Evolutionary conservation across 208 protist species (phyloP).

Genomic region (Jaenimonas drosophilae): DNA sequence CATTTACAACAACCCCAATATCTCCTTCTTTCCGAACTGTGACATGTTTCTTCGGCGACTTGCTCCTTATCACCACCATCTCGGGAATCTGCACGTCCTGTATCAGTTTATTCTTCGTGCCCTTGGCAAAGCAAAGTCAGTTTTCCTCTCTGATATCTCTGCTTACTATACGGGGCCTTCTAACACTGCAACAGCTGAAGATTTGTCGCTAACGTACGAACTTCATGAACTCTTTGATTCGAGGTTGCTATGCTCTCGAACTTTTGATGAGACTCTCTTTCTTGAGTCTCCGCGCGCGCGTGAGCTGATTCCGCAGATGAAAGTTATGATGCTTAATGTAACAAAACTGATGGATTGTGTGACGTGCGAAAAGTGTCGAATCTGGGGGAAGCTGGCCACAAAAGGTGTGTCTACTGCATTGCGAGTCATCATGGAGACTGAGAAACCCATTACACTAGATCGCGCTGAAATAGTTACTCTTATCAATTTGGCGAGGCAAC

Average conservation of each 20-base stretch:
- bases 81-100: slow-evolving; percentile 81
- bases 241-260: slow-evolving; percentile 43
- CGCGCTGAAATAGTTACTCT: slow-evolving; percentile 73
- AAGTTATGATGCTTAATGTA: slow-evolving; percentile 67
- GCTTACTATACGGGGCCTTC: slow-evolving; percentile 40
- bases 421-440: slow-evolving; percentile 55
- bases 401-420: slow-evolving; percentile 80
- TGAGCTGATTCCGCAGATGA: slow-evolving; percentile 63
- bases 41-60: slow-evolving; percentile 60
- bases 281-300: slow-evolving; percentile 43
- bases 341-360: slow-evolving; percentile 88
- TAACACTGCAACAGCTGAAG: slow-evolving; percentile 25
- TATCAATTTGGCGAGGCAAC: slow-evolving; percentile 69
- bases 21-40: slow-evolving; percentile 84
- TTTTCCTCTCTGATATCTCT: slow-evolving; percentile 35
- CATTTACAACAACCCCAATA: slow-evolving; percentile 67
- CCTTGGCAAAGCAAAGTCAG: slow-evolving; percentile 52
- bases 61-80: slow-evolving; percentile 35
- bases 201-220: slow-evolving; percentile 28
- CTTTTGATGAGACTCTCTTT: slow-evolving; percentile 80
- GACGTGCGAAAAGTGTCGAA: slow-evolving; percentile 88
- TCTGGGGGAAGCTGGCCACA: slow-evolving; percentile 87
- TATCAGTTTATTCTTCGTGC: slow-evolving; percentile 85
- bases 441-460: slow-evolving; percentile 22
- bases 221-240: slow-evolving; percentile 52